A percentile compares a stretch with the other conserved stretches of the same genome.
Conservation (phyloP, 371 early-diverging fungal genomes). For the Mucor indicus region DNA sequence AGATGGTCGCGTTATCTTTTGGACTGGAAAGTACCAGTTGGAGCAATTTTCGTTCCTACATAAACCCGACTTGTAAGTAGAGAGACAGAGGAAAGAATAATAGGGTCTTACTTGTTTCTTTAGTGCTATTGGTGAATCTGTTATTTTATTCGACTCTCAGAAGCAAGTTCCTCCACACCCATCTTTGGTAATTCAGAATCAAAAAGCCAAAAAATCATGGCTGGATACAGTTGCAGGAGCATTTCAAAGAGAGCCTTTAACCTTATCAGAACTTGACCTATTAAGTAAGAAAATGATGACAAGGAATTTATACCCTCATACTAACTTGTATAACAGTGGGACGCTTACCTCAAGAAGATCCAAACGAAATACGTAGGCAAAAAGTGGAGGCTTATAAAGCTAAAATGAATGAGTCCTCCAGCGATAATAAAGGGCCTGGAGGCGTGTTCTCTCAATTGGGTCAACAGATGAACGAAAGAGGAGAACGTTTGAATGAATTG, state of each 20-base stretch:
- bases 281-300: constrained; percentile 51
- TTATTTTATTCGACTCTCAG: constrained; percentile 40
- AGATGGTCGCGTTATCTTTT: constrained; percentile 51
- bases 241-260: constrained; percentile 41
- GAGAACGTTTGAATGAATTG: constrained; percentile 43
- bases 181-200: constrained; percentile 7
- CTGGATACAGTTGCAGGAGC: constrained; percentile 46
- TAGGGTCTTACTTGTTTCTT: too few relatives aligned
- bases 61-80: constrained; percentile 39
- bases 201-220: constrained; percentile 35
- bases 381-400: constrained; percentile 17
- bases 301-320: too few relatives aligned
- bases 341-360: constrained; percentile 15
- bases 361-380: constrained; percentile 9
- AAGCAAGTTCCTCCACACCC: constrained; percentile 45
- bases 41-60: constrained; percentile 36
- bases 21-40: constrained; percentile 43
- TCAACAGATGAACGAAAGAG: constrained; percentile 54
- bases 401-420: too few relatives aligned
- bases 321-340: too few relatives aligned
- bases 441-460: constrained; percentile 48
- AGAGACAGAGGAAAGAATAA: too few relatives aligned
- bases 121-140: constrained; percentile 28
- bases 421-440: constrained; percentile 7
- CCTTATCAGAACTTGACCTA: constrained; percentile 45